These are phyloP conservation scores for Vicia faba DNA, from an alignment of 306 rosid species.

Conservation along the genomic window DNA sequence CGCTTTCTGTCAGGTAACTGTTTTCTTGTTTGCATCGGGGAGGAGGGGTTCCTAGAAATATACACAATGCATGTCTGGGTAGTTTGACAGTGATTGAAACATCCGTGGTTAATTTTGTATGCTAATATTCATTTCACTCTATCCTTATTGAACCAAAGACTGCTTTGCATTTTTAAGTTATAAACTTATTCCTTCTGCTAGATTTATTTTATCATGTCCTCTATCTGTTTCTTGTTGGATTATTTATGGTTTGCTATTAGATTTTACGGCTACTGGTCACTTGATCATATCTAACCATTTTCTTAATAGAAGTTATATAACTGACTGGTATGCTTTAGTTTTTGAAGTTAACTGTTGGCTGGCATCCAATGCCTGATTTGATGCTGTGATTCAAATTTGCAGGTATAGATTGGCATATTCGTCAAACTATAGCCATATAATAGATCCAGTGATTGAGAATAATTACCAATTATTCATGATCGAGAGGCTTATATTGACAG, in stretches of 20 bases:
- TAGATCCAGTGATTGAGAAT: slow-evolving; percentile 60
- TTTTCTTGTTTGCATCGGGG: slow-evolving; percentile 16
- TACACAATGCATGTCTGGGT: slow-evolving; percentile 5
- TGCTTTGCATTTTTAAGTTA: background rate
- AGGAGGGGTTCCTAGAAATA: background rate
- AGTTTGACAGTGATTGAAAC: slow-evolving; percentile 9
- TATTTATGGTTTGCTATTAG: slow-evolving; percentile 1
- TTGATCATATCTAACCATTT: slow-evolving; percentile 14
- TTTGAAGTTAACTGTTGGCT: slow-evolving; percentile 9
- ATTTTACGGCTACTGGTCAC: slow-evolving; percentile 22
- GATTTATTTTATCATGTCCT: slow-evolving; percentile 9
- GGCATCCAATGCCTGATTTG: slow-evolving; percentile 25
- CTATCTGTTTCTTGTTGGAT: slow-evolving; percentile 8
- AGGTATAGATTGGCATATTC: slow-evolving; percentile 84
- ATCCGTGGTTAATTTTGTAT: background rate
- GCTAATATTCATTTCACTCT: slow-evolving; percentile 12
- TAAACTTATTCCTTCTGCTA: background rate
- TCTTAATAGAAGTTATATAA: slow-evolving; percentile 6
- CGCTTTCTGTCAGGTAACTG: slow-evolving; percentile 75
- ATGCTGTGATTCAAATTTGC: slow-evolving; percentile 43
- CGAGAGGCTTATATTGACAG: slow-evolving; percentile 79
- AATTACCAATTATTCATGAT: slow-evolving; percentile 89
- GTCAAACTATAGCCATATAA: slow-evolving; percentile 68
- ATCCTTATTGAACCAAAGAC: background rate
- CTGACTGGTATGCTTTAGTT: slow-evolving; percentile 6